These are phyloP conservation scores for Eucalyptus urophylla DNA, from an alignment of 345 rosid genomes.

Conservation along the genomic window DNA sequence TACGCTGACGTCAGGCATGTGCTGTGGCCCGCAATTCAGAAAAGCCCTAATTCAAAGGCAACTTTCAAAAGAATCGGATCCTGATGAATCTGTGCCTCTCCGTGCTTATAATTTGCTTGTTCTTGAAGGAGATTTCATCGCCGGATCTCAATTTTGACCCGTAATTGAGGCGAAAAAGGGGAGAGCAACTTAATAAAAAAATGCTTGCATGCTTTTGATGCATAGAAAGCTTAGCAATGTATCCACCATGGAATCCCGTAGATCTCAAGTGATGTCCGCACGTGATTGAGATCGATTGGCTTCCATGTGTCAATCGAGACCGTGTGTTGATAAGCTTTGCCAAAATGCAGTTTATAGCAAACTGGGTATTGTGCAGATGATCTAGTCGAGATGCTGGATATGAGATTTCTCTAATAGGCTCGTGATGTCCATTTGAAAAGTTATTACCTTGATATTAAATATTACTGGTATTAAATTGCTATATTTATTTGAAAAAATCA, in stretches of 20 bases:
- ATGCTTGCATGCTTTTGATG: neutral
- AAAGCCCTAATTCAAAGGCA: neutral
- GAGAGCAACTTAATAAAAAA: neutral
- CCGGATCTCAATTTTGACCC: neutral
- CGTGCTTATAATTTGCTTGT: neutral
- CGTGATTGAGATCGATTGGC: neutral
- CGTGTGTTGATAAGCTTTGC: neutral
- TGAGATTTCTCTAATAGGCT: neutral
- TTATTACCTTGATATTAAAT: too few species aligned
- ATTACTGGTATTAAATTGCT: neutral
- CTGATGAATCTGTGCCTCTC: neutral
- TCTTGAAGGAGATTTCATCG: neutral
- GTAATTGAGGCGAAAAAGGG: neutral
- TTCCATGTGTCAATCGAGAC: neutral
- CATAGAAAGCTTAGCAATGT: neutral
- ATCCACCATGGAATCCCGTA: neutral
- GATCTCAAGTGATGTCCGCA: neutral
- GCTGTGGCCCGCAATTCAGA: neutral
- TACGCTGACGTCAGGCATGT: neutral
- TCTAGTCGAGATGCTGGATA: accelerated
- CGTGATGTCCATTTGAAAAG: neutral
- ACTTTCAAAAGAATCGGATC: neutral
- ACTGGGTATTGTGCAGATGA: neutral
- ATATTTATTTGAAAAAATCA: neutral
- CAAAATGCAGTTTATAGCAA: too few species aligned